Evolutionary conservation across 805 yeast genomes (phyloP).

Genomic region (Sugiyamaella floridensis): DNA sequence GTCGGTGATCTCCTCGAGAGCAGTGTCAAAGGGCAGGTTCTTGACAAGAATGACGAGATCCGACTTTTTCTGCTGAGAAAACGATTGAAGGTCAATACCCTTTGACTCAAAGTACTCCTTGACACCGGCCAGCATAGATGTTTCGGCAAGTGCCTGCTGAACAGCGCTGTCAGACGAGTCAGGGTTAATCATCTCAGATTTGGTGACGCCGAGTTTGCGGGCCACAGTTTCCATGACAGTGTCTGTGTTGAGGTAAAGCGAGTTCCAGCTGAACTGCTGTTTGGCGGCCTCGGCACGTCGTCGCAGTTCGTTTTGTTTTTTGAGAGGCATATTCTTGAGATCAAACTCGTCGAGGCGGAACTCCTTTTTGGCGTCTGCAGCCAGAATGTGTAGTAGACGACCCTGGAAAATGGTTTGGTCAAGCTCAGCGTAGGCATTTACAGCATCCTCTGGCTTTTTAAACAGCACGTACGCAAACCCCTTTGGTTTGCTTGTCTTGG

Average conservation of each 20-base stretch:
- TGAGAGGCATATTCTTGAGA: constrained; percentile 80
- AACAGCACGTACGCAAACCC: constrained; percentile 87
- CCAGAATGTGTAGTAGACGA: constrained; percentile 78
- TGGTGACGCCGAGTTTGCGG: constrained; percentile 68
- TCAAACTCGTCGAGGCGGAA: constrained; percentile 88
- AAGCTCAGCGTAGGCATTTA: constrained; percentile 59
- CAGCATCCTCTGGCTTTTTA: constrained; percentile 62
- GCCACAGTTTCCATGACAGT: constrained; percentile 92
- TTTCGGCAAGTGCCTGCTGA: constrained; percentile 95
- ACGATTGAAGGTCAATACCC: constrained; percentile 77
- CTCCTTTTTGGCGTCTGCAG: constrained; percentile 75
- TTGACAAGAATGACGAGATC: constrained; percentile 78
- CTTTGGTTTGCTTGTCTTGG: constrained; percentile 82
- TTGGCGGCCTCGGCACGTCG: constrained; percentile 79
- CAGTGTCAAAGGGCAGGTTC: constrained; percentile 86
- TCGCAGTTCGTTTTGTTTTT: constrained; percentile 81
- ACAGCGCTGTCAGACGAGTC: constrained; percentile 84
- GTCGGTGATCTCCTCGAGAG: constrained; percentile 71
- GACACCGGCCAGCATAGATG: constrained; percentile 88
- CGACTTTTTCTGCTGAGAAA: constrained; percentile 61
- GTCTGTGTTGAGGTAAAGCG: constrained; percentile 82
- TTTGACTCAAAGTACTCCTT: constrained; percentile 76
- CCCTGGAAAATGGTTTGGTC: constrained; percentile 95
- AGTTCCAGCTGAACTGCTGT: constrained; percentile 90
- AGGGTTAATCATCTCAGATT: constrained; percentile 81